These are phyloP conservation scores for Amaranthus tricolor DNA, from an alignment of 179 eudicot species.

Conservation along the genomic window DNA sequence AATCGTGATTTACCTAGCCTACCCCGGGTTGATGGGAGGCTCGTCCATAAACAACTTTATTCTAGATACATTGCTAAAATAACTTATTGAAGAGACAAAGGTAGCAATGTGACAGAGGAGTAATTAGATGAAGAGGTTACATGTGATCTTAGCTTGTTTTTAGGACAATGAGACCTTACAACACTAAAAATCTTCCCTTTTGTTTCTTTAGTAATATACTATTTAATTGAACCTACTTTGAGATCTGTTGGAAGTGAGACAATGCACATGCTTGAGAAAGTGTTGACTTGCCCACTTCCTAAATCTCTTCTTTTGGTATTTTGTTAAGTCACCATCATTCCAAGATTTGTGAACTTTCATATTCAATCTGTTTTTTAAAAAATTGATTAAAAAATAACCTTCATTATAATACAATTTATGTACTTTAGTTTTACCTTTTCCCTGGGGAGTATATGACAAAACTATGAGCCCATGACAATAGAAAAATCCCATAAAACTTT, in stretches of 20 bases:
- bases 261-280: slow-evolving; percentile 36
- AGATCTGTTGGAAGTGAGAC: slow-evolving; percentile 28
- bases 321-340: slow-evolving; percentile 4
- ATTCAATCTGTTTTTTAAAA: background rate
- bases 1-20: no score
- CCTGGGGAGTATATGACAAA: background rate
- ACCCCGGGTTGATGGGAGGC: no score
- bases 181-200: slow-evolving; percentile 18
- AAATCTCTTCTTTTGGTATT: slow-evolving; percentile 23
- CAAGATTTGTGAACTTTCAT: slow-evolving; percentile 14
- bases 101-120: background rate
- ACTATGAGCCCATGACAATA: background rate
- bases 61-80: no score
- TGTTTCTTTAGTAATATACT: background rate
- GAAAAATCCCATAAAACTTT: background rate
- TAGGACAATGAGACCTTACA: slow-evolving; percentile 33
- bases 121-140: slow-evolving; percentile 20
- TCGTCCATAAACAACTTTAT: no score
- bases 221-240: background rate
- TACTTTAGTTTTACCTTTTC: background rate
- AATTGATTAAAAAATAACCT: background rate
- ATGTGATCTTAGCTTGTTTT: slow-evolving; percentile 36
- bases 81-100: no score
- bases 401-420: background rate
- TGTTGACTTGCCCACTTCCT: slow-evolving; percentile 42